Evolutionary conservation across 208 protist genomes (phyloP), one percentile per base, ranked within the genome.

Genomic region (Lotmaria passim): DNA sequence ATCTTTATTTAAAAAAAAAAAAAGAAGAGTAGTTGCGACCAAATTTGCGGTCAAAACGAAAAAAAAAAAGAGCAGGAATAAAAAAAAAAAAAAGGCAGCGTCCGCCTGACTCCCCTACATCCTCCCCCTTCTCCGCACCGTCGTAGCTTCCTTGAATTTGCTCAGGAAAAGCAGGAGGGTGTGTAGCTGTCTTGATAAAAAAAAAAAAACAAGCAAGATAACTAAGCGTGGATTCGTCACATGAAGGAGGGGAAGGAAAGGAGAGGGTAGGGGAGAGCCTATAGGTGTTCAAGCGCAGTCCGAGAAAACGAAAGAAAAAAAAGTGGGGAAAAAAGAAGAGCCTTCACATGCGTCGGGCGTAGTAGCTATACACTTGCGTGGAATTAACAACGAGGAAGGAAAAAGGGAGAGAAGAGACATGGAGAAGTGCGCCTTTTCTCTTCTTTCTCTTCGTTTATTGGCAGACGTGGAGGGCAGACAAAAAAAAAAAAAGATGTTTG

Each of bases 231-330:
- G n/a, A n/a, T n/a, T n/a, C n/a, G n/a, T n/a, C n/a, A n/a, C n/a
- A n/a, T n/a, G n/a, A n/a, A n/a, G n/a, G n/a, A n/a, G n/a, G n/a
- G n/a, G n/a, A n/a, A n/a, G n/a, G 38, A 41, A 41, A 41, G 38
- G 38, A 14, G 14, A 41, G 38, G 38, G 38, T 15, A 41, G 38
- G 14, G n/a, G n/a, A n/a, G 41, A 41, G 52, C 41, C 41, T 41
- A 0, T 28, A 58, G 52, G 55, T 60, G 55, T 19, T 60, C 55
- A 60, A 47, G 55, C n/a, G 36, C 55, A 48, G 58, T 36, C 58
- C 50, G 44, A 52, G 38, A 52, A 50, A 50, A 50, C 3, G 19
- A 64, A 38, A 52, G 31, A 3, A 17, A 51, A 48, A 51, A 63
- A 23, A 43, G 34, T 48, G 48, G 15, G 48, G 48, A 21, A 26